These are phyloP conservation scores for Fusarium phyllophilum DNA, from an alignment of 2,329 filamentous ascomycete genomes.

Conservation along the genomic window DNA sequence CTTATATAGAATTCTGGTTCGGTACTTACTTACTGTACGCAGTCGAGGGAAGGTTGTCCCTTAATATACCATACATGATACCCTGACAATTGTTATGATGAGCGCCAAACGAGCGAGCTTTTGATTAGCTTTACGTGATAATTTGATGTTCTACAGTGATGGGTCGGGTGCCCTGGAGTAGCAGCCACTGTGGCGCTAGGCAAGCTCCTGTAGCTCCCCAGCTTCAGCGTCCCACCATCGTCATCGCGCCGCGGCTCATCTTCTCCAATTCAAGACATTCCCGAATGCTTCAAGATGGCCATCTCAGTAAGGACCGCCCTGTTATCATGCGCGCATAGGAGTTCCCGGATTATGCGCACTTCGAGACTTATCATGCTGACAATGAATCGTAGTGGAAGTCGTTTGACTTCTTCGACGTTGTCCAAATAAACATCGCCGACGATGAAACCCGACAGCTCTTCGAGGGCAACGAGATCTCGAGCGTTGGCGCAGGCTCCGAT, in stretches of 20 bases:
- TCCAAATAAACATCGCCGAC: conserved; percentile 81
- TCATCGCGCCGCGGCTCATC: conserved; percentile 44
- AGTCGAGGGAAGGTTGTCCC: conserved; percentile 26
- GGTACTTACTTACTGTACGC: conserved; percentile 32
- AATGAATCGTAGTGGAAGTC: conserved; percentile 82
- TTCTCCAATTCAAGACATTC: conserved; percentile 36
- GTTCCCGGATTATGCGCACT: not conserved
- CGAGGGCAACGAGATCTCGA: conserved; percentile 84
- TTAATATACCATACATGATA: conserved; percentile 47
- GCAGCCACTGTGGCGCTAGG: conserved; percentile 44
- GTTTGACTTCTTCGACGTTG: conserved; percentile 99
- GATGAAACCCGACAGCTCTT: conserved; percentile 82
- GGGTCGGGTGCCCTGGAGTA: not conserved
- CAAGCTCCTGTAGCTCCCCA: conserved; percentile 41
- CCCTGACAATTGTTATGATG: conserved; percentile 31
- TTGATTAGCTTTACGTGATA: not conserved
- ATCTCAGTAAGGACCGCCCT: conserved; percentile 45
- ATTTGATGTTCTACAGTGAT: not conserved
- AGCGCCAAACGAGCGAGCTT: not conserved
- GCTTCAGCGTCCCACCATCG: conserved; percentile 44
- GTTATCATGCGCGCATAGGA: not conserved
- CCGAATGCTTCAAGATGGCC: conserved; percentile 48
- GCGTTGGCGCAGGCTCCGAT: conserved; percentile 85
- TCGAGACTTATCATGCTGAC: conserved; percentile 4
- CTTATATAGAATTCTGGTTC: conserved; percentile 37